phyloP scores from a whole-genome alignment of 73 alveolate genomes.

The Paramecium bursaria region DNA sequence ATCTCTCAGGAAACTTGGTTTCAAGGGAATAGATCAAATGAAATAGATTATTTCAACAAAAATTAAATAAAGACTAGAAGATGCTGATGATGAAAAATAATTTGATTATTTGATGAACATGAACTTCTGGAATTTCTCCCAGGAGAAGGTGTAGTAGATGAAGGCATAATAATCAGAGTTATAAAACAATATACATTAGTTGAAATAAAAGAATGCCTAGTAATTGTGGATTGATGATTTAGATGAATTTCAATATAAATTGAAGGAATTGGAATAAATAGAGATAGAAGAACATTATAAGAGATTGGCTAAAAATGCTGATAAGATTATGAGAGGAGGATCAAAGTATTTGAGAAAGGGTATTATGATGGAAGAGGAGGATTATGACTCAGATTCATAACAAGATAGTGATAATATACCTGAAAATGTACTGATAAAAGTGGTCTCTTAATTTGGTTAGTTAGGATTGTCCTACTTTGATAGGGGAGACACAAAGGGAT shows the following conservation, averaged over 20 bases:
- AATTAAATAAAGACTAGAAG: background rate
- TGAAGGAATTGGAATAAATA: background rate
- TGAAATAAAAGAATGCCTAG: background rate
- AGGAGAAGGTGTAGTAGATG: background rate
- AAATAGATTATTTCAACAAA: slow-evolving; percentile 37
- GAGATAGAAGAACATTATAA: slow-evolving; percentile 8
- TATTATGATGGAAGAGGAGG: background rate
- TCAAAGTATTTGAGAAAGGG: background rate
- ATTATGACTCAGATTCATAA: slow-evolving; percentile 26
- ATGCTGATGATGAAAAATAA: slow-evolving; percentile 16
- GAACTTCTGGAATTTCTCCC: slow-evolving; percentile 45
- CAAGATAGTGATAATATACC: slow-evolving; percentile 1
- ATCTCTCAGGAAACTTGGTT: slow-evolving; percentile 34
- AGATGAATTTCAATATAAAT: slow-evolving; percentile 9
- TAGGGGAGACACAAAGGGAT: slow-evolving; percentile 1
- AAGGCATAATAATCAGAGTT: background rate
- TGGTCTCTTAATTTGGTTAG: background rate
- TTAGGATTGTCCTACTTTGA: no score
- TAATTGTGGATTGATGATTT: slow-evolving; percentile 24
- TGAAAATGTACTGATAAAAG: background rate
- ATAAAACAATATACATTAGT: background rate
- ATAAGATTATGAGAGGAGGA: slow-evolving; percentile 45
- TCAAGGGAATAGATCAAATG: slow-evolving; percentile 34
- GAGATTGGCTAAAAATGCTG: slow-evolving; percentile 49
- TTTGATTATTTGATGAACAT: slow-evolving; percentile 36